These are phyloP conservation scores for Fusarium verticillioides DNA, from an alignment of 2,329 filamentous ascomycete genomes.

Conservation along the genomic window DNA sequence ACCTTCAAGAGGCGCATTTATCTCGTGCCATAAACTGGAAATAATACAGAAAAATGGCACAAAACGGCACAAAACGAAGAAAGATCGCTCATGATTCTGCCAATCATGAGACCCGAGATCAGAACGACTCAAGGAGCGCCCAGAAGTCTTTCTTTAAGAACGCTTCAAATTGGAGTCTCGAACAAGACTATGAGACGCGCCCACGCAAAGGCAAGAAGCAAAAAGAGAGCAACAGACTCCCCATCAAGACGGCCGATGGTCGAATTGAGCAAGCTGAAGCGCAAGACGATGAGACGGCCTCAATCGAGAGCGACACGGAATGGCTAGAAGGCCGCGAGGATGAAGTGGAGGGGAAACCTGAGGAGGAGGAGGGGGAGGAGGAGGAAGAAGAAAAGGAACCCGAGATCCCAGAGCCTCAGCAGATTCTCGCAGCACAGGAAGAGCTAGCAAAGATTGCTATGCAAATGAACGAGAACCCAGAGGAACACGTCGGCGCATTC, in stretches of 20 bases:
- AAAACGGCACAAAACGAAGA: slow-evolving; percentile 65
- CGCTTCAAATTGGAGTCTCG: slow-evolving; percentile 87
- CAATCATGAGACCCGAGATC: slow-evolving; percentile 56
- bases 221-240: slow-evolving; percentile 78
- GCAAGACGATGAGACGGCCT: slow-evolving; percentile 69
- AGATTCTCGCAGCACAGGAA: slow-evolving; percentile 89
- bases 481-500: slow-evolving; percentile 85
- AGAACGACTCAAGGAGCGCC: slow-evolving; percentile 52
- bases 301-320: slow-evolving; percentile 67
- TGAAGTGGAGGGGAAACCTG: slow-evolving; percentile 58
- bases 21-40: slow-evolving; percentile 12
- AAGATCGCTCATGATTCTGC: slow-evolving; percentile 65
- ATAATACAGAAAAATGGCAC: slow-evolving; percentile 54
- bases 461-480: slow-evolving; percentile 88
- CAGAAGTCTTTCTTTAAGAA: slow-evolving; percentile 76
- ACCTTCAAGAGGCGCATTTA: slow-evolving; percentile 19
- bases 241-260: slow-evolving; percentile 88
- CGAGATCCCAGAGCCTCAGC: slow-evolving; percentile 77
- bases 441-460: slow-evolving; percentile 86
- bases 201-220: slow-evolving; percentile 83
- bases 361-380: slow-evolving; percentile 59
- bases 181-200: slow-evolving; percentile 88
- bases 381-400: slow-evolving; percentile 65
- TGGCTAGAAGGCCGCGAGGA: slow-evolving; percentile 73
- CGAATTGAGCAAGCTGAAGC: slow-evolving; percentile 69